These are phyloP conservation scores for Polymyxa betae DNA, from an alignment of 208 protist species.

Conservation along the genomic window DNA sequence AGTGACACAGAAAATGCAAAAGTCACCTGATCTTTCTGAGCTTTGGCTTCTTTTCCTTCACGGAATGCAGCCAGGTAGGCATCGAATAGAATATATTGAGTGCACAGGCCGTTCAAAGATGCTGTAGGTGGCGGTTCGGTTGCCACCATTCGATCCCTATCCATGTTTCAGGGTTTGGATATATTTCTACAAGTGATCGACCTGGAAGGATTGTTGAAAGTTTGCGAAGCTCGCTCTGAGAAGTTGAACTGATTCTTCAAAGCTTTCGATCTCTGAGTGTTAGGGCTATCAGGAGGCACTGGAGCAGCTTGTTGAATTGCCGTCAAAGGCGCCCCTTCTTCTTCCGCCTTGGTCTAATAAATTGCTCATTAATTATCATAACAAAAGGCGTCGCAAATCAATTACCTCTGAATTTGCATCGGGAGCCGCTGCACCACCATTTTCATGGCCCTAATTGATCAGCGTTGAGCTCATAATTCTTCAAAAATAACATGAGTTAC, in stretches of 20 bases:
- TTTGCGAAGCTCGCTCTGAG: slow-evolving; percentile 90
- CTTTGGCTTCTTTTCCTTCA: slow-evolving; percentile 49
- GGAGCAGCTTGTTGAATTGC: not conserved
- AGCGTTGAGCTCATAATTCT: not conserved
- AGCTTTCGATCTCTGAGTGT: slow-evolving; percentile 68
- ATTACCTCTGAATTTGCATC: not conserved
- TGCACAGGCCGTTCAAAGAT: slow-evolving; percentile 78
- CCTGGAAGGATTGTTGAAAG: slow-evolving; percentile 85
- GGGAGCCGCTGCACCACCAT: not conserved
- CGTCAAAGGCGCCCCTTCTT: not conserved
- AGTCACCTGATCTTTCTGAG: slow-evolving; percentile 47
- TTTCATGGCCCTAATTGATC: not conserved
- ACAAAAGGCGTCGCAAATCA: not conserved
- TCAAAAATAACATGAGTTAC: not conserved
- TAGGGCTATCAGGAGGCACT: slow-evolving; percentile 15
- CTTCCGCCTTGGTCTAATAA: not conserved
- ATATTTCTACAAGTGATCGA: slow-evolving; percentile 60
- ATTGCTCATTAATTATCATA: not conserved
- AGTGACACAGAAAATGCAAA: not conserved
- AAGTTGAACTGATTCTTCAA: slow-evolving; percentile 97
- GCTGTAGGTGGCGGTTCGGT: slow-evolving; percentile 88
- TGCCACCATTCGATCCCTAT: slow-evolving; percentile 64
- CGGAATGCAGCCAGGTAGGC: slow-evolving; percentile 79
- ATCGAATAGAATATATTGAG: slow-evolving; percentile 55
- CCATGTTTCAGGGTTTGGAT: not conserved